A percentile compares a stretch with the other conserved stretches of the same genome.
Conservation (phyloP, 805 yeast species). For the Pichia nanzhaoensis region DNA sequence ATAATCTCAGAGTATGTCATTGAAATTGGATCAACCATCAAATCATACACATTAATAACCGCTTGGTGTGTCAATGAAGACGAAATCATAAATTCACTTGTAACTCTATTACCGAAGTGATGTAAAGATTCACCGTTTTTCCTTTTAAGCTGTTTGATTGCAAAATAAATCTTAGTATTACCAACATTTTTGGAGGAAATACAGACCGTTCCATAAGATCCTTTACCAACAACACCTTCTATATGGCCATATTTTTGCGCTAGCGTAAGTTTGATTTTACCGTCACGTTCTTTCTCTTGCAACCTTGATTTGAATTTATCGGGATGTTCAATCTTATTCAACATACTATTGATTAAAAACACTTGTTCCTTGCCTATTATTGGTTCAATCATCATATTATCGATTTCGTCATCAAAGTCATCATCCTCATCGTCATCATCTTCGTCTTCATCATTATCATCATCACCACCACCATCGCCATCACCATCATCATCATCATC, state of each 20-base stretch:
- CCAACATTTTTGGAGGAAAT: slow-evolving; percentile 37
- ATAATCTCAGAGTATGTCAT: slow-evolving; percentile 80
- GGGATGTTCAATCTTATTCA: slow-evolving; percentile 40
- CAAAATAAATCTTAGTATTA: slow-evolving; percentile 43
- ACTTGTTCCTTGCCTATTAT: slow-evolving; percentile 47
- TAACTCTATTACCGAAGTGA: slow-evolving; percentile 62
- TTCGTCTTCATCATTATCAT: slow-evolving; percentile 12
- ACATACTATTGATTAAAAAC: slow-evolving; percentile 40
- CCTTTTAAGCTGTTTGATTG: slow-evolving; percentile 70
- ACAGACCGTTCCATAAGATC: slow-evolving; percentile 43
- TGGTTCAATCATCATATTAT: slow-evolving; percentile 35
- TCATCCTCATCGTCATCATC: slow-evolving; percentile 27
- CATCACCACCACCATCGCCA: slow-evolving; percentile 16
- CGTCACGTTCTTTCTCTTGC: slow-evolving; percentile 12
- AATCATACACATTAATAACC: slow-evolving; percentile 69
- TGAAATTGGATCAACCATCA: slow-evolving; percentile 64
- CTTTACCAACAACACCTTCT: slow-evolving; percentile 43
- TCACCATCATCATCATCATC: slow-evolving; percentile 20
- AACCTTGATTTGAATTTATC: slow-evolving; percentile 29
- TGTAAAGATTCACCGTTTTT: slow-evolving; percentile 51
- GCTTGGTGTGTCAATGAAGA: slow-evolving; percentile 69
- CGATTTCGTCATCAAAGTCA: slow-evolving; percentile 34
- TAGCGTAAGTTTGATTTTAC: slow-evolving; percentile 31
- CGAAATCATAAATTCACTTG: slow-evolving; percentile 87
- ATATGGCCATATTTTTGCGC: slow-evolving; percentile 44